Evolutionary conservation across 768 basidiomycete species (phyloP).

Genomic region (Sarcodon aspratus): DNA sequence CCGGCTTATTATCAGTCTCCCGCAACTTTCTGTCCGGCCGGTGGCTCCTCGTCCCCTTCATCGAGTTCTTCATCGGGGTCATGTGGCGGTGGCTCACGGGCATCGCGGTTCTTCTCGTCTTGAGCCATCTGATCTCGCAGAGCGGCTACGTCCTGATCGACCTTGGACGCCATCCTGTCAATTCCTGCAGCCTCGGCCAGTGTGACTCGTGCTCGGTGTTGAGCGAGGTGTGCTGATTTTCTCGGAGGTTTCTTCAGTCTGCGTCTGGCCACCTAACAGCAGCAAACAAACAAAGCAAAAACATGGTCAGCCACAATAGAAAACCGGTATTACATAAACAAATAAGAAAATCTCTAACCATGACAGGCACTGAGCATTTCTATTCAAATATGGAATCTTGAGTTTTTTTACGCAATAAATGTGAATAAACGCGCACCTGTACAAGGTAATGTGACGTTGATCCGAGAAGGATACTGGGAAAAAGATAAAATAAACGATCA

Average conservation of each 20-base stretch:
- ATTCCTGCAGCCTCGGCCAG: conserved; percentile 80
- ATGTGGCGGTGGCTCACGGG: conserved; percentile 2
- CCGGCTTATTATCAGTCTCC: too few relatives aligned
- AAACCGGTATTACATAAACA: not conserved
- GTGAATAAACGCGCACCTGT: conserved; percentile 33
- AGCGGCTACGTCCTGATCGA: conserved; percentile 75
- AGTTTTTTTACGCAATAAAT: not conserved
- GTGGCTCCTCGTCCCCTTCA: conserved; percentile 11
- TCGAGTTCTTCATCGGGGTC: conserved; percentile 10
- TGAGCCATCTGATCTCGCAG: conserved; percentile 71
- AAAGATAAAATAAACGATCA: too few relatives aligned
- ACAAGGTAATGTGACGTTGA: conserved; percentile 94
- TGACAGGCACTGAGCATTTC: conserved; percentile 92
- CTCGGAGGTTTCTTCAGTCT: conserved; percentile 81
- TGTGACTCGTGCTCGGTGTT: conserved; percentile 71
- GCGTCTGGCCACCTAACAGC: conserved; percentile 60
- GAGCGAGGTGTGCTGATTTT: conserved; percentile 69
- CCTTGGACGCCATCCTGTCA: conserved; percentile 78
- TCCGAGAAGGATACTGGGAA: conserved; percentile 72
- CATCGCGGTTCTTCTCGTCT: conserved; percentile 28
- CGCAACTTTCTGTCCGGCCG: too few relatives aligned
- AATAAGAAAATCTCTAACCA: conserved; percentile 32
- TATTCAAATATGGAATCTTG: conserved; percentile 16
- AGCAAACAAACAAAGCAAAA: not conserved
- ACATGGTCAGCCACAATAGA: conserved; percentile 2